Percentiles rank a stretch among this genome's conserved stretches.
Evolutionary conservation across 805 yeast genomes (phyloP).

Genomic region (Clavispora santaluciae): DNA sequence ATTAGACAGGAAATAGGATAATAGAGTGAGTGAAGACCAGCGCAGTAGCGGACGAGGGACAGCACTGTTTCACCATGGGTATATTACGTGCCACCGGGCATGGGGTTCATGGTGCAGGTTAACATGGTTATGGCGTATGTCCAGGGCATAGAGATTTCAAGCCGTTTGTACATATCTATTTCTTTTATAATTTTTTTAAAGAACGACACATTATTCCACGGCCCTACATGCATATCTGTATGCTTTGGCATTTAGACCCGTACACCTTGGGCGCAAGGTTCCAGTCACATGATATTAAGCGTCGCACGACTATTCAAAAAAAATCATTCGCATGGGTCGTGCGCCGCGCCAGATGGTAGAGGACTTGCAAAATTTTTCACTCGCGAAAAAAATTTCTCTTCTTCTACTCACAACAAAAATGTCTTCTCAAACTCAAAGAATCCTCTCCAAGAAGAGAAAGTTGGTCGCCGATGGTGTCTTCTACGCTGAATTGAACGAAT

Average conservation of each 20-base stretch:
- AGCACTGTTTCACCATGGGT: too few species aligned
- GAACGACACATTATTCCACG: too few species aligned
- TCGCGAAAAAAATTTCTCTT: background rate
- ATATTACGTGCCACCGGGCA: too few species aligned
- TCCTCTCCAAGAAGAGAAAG: constrained; percentile 95
- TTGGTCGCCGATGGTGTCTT: constrained; percentile 99
- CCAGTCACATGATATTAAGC: background rate
- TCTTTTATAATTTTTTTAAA: too few species aligned
- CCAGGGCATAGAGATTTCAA: too few species aligned
- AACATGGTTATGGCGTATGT: too few species aligned
- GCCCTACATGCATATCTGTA: too few species aligned
- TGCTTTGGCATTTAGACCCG: too few species aligned
- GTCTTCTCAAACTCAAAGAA: constrained; percentile 32
- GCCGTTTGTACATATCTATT: too few species aligned
- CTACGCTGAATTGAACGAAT: constrained; percentile 99
- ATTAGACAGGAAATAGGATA: background rate
- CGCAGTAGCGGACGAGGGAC: too few species aligned
- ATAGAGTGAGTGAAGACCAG: background rate
- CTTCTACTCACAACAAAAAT: constrained; percentile 13
- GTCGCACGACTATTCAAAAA: background rate
- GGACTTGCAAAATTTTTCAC: constrained; percentile 5
- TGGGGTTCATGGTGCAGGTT: too few species aligned
- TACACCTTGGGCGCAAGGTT: too few species aligned
- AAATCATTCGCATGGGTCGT: background rate
- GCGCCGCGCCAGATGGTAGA: constrained; percentile 1